Evolutionary conservation across 495 filamentous ascomycete genomes (phyloP).

Genomic region (Penicillium psychrofluorescens): DNA sequence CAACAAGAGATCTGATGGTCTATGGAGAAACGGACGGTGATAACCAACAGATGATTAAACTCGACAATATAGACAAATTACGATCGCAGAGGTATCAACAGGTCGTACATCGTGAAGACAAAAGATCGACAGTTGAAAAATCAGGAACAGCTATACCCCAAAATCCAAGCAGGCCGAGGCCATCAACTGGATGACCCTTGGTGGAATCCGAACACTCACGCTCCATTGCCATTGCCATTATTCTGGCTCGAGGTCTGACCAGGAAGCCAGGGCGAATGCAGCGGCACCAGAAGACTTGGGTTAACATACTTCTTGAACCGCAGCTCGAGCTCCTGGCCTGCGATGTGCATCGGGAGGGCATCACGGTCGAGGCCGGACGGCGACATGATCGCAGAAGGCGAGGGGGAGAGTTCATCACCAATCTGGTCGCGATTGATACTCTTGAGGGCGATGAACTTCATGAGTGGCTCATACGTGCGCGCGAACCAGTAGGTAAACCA

Average conservation of each 20-base stretch:
- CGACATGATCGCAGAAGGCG: conserved; percentile 31
- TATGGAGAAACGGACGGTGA: no score
- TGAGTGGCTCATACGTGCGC: conserved; percentile 72
- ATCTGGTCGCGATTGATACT: conserved; percentile 60
- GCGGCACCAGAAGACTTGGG: conserved; percentile 37
- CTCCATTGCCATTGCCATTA: conserved; percentile 7
- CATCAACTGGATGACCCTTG: conserved; percentile 9
- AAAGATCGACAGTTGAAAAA: not conserved
- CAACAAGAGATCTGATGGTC: no score
- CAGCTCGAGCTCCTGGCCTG: conserved; percentile 30
- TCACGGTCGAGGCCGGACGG: conserved; percentile 40
- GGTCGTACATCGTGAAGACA: conserved; percentile 17
- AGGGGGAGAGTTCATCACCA: conserved; percentile 29
- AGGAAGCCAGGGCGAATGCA: conserved; percentile 40
- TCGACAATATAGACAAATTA: no score
- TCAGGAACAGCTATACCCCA: not conserved
- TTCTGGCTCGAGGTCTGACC: conserved; percentile 11
- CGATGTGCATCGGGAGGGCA: conserved; percentile 31
- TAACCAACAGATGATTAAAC: no score
- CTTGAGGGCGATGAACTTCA: conserved; percentile 83
- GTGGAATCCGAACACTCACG: conserved; percentile 10
- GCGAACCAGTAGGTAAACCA: conserved; percentile 79
- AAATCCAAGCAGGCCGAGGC: not conserved
- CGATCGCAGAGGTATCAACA: not conserved
- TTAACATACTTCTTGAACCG: conserved; percentile 41